Conservation (phyloP, 2,329 filamentous ascomycete genomes). For the Apiospora rasikravindrae region DNA sequence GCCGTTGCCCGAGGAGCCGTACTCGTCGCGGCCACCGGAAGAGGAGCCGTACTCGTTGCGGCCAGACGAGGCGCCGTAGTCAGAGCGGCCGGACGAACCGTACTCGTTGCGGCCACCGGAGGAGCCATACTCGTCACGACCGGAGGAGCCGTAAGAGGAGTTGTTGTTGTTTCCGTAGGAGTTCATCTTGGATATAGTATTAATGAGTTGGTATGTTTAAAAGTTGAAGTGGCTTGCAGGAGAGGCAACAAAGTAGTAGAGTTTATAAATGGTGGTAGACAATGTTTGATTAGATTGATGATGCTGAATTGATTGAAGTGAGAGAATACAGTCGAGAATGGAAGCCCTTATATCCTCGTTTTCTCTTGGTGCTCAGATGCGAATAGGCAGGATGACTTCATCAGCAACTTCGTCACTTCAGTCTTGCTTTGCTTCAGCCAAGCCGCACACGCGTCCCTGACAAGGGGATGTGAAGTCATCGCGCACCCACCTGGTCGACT, state of each 20-base stretch:
- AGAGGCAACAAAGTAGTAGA: background rate
- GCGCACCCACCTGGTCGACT: background rate
- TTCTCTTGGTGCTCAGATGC: background rate
- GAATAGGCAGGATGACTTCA: background rate
- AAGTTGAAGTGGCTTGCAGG: background rate
- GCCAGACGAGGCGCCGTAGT: conserved; percentile 4
- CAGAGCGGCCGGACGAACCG: background rate
- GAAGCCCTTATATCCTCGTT: background rate
- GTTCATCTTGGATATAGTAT: background rate
- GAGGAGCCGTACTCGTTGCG: conserved; percentile 14
- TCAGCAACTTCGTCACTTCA: background rate
- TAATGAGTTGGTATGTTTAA: background rate
- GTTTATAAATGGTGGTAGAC: background rate
- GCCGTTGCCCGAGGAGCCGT: conserved; percentile 6
- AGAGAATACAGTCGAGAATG: no score
- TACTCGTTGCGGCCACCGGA: background rate
- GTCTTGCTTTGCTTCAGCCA: background rate
- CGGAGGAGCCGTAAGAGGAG: conserved; percentile 16
- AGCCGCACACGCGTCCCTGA: background rate
- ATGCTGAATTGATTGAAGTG: background rate
- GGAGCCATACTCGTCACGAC: conserved; percentile 17
- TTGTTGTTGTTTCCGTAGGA: conserved; percentile 17
- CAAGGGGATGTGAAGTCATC: background rate
- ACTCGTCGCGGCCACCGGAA: conserved; percentile 10
- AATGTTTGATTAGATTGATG: background rate